Percentiles rank a stretch among this genome's conserved stretches.
Evolutionary conservation across 257 asterid genomes (phyloP).

Genomic region (Oldenlandia corymbosa): DNA sequence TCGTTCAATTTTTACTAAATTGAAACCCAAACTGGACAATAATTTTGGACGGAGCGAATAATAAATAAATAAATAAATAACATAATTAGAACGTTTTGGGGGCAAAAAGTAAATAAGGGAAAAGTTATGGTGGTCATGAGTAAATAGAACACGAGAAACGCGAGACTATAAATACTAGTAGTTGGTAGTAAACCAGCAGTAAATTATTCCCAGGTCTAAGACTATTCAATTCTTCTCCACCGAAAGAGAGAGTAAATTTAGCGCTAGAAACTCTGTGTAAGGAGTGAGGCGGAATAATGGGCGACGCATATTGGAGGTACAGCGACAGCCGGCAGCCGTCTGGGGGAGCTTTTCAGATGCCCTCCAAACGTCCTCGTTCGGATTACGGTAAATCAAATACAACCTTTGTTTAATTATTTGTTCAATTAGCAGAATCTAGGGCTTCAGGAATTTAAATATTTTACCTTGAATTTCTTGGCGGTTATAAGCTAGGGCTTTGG

Average conservation of each 20-base stretch:
- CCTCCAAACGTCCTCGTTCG: slow-evolving; percentile 65
- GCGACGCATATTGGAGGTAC: slow-evolving; percentile 74
- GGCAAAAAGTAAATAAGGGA: not conserved
- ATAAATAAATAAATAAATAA: too few relatives aligned
- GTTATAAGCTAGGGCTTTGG: slow-evolving; percentile 5
- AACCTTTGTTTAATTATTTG: not conserved
- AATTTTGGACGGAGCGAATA: too few relatives aligned
- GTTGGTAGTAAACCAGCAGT: not conserved
- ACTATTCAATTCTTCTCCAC: not conserved
- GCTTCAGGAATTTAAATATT: not conserved
- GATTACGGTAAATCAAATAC: slow-evolving; percentile 59
- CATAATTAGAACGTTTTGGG: too few relatives aligned
- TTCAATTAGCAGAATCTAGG: not conserved
- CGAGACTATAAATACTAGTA: not conserved
- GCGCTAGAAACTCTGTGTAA: not conserved
- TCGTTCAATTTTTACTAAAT: too few relatives aligned
- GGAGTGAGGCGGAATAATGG: slow-evolving; percentile 30
- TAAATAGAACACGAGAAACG: not conserved
- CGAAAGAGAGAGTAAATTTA: not conserved
- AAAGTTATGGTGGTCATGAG: too few relatives aligned
- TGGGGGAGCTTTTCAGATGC: slow-evolving; percentile 34
- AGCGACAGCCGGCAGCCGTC: slow-evolving; percentile 49
- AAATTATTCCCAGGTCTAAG: not conserved
- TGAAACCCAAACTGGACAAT: too few relatives aligned
- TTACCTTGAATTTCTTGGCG: not conserved